These are phyloP conservation scores for Oemleria cerasiformis DNA, from an alignment of 306 rosid species.

Conservation along the genomic window DNA sequence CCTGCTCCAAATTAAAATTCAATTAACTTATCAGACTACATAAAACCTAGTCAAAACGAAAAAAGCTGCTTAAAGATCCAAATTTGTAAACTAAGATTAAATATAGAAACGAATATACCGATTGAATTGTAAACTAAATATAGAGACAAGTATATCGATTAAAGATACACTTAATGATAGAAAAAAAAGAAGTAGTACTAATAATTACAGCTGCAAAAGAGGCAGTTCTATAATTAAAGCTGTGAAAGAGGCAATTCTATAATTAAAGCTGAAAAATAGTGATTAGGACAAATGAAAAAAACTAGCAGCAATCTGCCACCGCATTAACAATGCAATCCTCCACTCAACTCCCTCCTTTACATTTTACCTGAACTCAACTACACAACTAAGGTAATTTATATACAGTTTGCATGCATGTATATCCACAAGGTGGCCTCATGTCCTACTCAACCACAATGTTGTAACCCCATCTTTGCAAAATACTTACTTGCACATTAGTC, in stretches of 20 bases:
- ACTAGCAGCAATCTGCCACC: neutral
- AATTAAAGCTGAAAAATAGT: too few species aligned
- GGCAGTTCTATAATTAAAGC: too few species aligned
- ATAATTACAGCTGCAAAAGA: too few species aligned
- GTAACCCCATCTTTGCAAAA: neutral
- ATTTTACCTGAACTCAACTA: too few species aligned
- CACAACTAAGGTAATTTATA: too few species aligned
- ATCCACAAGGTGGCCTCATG: neutral
- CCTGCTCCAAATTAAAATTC: conserved; percentile 40
- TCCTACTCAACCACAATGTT: neutral
- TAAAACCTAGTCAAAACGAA: neutral
- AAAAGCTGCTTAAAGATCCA: neutral
- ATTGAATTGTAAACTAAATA: too few species aligned
- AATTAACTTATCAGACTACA: neutral
- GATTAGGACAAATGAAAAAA: neutral
- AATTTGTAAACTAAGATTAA: neutral
- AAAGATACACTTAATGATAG: too few species aligned
- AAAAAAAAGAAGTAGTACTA: too few species aligned
- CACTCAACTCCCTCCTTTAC: neutral
- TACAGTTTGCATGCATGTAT: too few species aligned
- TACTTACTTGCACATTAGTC: conserved; percentile 44
- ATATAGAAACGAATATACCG: neutral
- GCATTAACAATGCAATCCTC: neutral
- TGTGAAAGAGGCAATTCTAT: too few species aligned
- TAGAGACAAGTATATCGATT: too few species aligned